phyloP scores from a whole-genome alignment of 2,329 filamentous ascomycete species.

The Sporothrix globosa region DNA sequence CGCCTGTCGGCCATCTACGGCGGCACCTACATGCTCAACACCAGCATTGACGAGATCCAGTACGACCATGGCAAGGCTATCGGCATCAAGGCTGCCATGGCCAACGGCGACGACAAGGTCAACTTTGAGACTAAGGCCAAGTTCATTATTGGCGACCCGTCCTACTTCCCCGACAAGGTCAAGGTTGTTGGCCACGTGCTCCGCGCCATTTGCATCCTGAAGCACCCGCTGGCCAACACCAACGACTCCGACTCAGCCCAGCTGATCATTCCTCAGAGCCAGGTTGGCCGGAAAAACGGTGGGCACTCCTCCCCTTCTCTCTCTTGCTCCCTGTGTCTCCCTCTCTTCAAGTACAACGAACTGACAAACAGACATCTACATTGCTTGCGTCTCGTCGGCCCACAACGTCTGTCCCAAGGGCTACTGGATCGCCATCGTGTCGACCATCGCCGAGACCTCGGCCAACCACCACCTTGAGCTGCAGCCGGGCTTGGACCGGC shows the following conservation, averaged over 20 bases:
- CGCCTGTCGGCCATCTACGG: conserved; percentile 98
- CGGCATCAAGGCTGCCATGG: conserved; percentile 98
- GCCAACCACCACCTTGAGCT: conserved; percentile 97
- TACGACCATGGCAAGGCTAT: conserved; percentile 85
- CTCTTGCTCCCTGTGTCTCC: not conserved
- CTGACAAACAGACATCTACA: conserved; percentile 76
- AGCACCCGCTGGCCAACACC: conserved; percentile 90
- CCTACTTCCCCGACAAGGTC: conserved; percentile 91
- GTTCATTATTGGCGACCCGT: conserved; percentile 94
- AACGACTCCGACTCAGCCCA: conserved; percentile 87
- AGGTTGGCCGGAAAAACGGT: conserved; percentile 97
- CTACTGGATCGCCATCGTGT: conserved; percentile 98
- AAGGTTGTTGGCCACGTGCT: conserved; percentile 86
- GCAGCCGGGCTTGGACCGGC: conserved; percentile 84
- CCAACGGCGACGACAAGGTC: conserved; percentile 79
- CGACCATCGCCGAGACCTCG: conserved; percentile 88
- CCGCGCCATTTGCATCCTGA: conserved; percentile 96
- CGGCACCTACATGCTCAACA: conserved; percentile 99
- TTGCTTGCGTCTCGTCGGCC: conserved; percentile 90
- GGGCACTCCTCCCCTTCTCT: conserved; percentile 42
- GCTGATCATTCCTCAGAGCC: conserved; percentile 96
- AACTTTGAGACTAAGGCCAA: conserved; percentile 95
- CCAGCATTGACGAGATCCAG: conserved; percentile 83
- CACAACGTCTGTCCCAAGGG: conserved; percentile 99
- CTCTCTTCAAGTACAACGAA: not conserved